These are phyloP conservation scores for Dioscorea zingiberensis DNA, from an alignment of 106 monocot species.

Conservation along the genomic window DNA sequence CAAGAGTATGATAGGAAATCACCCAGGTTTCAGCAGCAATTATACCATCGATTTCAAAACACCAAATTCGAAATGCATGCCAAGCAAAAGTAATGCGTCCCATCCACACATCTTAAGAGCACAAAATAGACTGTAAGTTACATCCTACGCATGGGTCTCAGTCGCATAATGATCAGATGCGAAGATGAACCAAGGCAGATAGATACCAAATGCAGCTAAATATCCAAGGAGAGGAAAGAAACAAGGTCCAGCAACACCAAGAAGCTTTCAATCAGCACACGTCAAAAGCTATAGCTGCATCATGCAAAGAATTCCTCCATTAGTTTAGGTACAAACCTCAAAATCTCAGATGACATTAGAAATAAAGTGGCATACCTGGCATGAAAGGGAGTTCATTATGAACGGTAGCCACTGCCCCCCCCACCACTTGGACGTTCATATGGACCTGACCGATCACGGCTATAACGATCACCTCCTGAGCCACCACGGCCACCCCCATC, in stretches of 20 bases:
- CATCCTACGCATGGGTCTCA: conserved; percentile 1
- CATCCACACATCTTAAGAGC: conserved; percentile 11
- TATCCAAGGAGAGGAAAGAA: neutral
- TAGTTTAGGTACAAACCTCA: neutral
- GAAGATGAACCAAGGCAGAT: neutral
- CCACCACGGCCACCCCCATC: conserved; percentile 57
- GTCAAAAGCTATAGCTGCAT: conserved; percentile 1
- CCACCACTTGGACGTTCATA: conserved; percentile 73
- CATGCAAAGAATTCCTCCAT: neutral
- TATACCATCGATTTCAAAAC: neutral
- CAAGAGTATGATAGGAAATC: neutral
- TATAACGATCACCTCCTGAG: conserved; percentile 52
- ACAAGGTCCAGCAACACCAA: neutral
- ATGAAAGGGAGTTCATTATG: conserved; percentile 1
- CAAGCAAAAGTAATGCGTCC: conserved; percentile 15
- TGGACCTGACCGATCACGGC: conserved; percentile 87
- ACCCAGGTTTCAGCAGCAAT: conserved; percentile 4
- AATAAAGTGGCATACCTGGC: neutral
- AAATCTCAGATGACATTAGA: neutral
- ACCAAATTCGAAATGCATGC: neutral
- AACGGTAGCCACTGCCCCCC: conserved; percentile 35
- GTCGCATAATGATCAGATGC: neutral
- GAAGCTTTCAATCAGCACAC: conserved; percentile 1
- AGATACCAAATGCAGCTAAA: neutral
- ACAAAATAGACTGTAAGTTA: conserved; percentile 10